A percentile compares a stretch with the other conserved stretches of the same genome.
These are phyloP conservation scores for Pholiota microspora DNA, from an alignment of 768 basidiomycete species.

Conservation along the genomic window DNA sequence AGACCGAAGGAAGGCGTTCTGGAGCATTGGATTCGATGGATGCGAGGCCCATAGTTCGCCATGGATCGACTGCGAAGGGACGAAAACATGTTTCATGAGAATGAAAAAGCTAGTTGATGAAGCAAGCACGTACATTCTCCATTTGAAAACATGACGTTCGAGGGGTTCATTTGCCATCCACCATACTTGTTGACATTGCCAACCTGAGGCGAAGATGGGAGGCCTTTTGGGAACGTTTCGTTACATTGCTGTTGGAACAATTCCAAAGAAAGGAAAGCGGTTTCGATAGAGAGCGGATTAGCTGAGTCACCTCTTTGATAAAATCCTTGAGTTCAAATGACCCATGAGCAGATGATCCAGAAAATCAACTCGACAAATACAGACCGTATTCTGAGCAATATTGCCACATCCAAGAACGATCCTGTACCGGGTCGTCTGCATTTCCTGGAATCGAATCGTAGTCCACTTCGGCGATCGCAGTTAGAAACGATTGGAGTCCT, in stretches of 20 bases:
- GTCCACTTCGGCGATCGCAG: conserved; percentile 41
- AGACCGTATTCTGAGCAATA: conserved; percentile 51
- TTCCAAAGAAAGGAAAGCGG: conserved; percentile 42
- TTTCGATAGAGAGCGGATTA: conserved; percentile 47
- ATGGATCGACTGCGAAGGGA: conserved; percentile 40
- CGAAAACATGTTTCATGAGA: not conserved
- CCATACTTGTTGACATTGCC: conserved; percentile 48
- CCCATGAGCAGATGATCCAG: not conserved
- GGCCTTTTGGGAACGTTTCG: conserved; percentile 33
- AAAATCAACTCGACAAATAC: not conserved
- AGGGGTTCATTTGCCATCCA: conserved; percentile 49
- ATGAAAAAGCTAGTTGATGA: not conserved
- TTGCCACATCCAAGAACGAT: conserved; percentile 52
- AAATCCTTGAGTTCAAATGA: conserved; percentile 32
- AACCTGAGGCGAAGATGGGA: conserved; percentile 40
- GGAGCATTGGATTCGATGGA: conserved; percentile 48
- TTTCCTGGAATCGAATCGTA: conserved; percentile 42
- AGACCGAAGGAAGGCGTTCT: conserved; percentile 33
- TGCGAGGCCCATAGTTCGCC: conserved; percentile 50
- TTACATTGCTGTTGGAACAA: conserved; percentile 46
- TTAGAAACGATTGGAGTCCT: conserved; percentile 39
- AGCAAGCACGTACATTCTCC: conserved; percentile 39
- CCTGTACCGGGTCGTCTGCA: conserved; percentile 40
- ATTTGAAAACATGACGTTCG: conserved; percentile 47
- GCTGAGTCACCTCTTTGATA: conserved; percentile 46